Evolutionary conservation across 805 yeast genomes (phyloP).

Genomic region (Candida succiphila): DNA sequence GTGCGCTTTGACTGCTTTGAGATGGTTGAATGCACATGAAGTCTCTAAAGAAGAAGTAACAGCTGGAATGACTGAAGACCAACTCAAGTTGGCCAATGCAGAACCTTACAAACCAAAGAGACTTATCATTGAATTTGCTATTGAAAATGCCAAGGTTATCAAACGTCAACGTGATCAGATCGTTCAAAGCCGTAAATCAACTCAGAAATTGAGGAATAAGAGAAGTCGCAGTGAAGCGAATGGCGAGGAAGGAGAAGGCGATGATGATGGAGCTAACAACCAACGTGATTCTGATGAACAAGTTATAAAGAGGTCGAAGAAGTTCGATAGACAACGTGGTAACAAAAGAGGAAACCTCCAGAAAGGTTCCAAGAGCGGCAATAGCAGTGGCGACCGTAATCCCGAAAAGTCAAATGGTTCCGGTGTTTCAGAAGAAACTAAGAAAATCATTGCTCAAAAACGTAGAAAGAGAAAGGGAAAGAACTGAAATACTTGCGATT

Average conservation of each 20-base stretch:
- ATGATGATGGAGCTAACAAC: constrained; percentile 13
- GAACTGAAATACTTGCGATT: constrained; percentile 10
- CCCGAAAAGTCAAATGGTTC: constrained; percentile 11
- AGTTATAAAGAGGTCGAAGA: not conserved
- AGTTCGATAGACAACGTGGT: constrained; percentile 5
- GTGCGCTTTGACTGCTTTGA: constrained; percentile 86
- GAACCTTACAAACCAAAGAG: constrained; percentile 59
- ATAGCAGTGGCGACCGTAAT: too few species aligned
- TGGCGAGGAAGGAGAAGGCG: constrained; percentile 8
- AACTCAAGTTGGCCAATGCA: constrained; percentile 40
- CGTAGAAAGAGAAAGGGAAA: constrained; percentile 50
- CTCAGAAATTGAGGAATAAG: constrained; percentile 24
- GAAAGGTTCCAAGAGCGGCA: constrained; percentile 11
- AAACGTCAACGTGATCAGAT: constrained; percentile 77
- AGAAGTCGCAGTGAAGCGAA: constrained; percentile 11
- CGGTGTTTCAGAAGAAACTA: constrained; percentile 40
- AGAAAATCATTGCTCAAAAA: constrained; percentile 56
- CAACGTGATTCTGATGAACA: constrained; percentile 13
- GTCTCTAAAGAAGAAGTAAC: constrained; percentile 62
- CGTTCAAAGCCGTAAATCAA: constrained; percentile 19
- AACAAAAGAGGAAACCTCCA: constrained; percentile 10
- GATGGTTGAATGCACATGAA: constrained; percentile 94
- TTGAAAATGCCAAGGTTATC: constrained; percentile 90
- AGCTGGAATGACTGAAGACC: constrained; percentile 65
- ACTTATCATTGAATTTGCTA: constrained; percentile 88